Conservation (phyloP, 2,329 filamentous ascomycete species). For the Furcasterigmium furcatum region DNA sequence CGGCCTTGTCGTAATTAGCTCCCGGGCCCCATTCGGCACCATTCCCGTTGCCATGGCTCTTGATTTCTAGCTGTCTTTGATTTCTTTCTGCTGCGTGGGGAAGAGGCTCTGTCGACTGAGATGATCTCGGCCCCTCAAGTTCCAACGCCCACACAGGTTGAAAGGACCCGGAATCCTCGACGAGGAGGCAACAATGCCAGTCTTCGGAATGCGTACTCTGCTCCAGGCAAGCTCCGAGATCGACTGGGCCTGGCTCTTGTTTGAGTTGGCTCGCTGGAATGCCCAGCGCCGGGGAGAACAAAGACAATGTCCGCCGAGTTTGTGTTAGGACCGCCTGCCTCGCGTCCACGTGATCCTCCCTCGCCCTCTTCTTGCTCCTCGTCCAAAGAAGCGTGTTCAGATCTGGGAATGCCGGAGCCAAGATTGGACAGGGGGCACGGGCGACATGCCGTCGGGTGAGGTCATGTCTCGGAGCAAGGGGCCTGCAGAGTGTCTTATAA, state of each 20-base stretch:
- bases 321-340: slow-evolving; percentile 13
- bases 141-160: too few relatives aligned
- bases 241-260: background rate
- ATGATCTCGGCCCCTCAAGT: too few relatives aligned
- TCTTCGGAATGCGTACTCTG: slow-evolving; percentile 10
- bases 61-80: too few relatives aligned
- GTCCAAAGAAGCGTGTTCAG: background rate
- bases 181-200: slow-evolving; percentile 18
- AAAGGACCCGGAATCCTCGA: background rate
- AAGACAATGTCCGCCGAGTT: slow-evolving; percentile 33
- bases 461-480: slow-evolving; percentile 1
- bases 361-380: background rate
- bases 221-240: background rate
- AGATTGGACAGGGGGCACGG: background rate
- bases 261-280: slow-evolving; percentile 14
- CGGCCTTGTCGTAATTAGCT: too few relatives aligned
- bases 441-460: background rate
- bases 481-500: slow-evolving; percentile 1
- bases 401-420: background rate
- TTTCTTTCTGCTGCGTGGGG: too few relatives aligned
- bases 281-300: slow-evolving; percentile 20
- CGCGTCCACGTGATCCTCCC: background rate
- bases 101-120: too few relatives aligned
- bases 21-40: too few relatives aligned
- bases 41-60: too few relatives aligned